Evolutionary conservation across 2,329 filamentous ascomycete species (phyloP), one percentile per base, ranked within the genome.

Genomic region (Passalora sequoiae): DNA sequence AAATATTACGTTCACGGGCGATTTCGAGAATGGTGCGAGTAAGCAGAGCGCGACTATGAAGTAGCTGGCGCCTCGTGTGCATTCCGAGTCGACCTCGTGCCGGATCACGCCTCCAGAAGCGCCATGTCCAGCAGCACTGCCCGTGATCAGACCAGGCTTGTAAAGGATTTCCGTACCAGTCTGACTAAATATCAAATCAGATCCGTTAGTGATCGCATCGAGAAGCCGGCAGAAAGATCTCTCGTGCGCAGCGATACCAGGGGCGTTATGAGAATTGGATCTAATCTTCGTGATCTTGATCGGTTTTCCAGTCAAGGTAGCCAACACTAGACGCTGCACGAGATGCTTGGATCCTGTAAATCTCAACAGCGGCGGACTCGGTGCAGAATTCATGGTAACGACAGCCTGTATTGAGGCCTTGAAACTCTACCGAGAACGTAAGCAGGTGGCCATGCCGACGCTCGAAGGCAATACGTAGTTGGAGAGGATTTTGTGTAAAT

Each of bases 241-340:
- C 69, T 98, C 92, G 71, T 95, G 85, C 37, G 88, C 83, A 41
- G 87, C 84, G 42, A 98, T 84, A 59, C 92, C 92, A 1, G 92
- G 89, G 58, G 85, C 83, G 29, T 87, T 89, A 35, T 85, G 83
- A 30, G 88, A 95, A 12, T 84, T 80, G 53, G 86, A 81, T 60
- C 92, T 87, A 70, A 98, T 97, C 67, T 92, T 85, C 40, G 91
- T 92, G 64, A 98, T 91, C 68, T 91, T 89, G 43, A 97, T 72
- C 2, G 92, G 82, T 27, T 84, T 81, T 56, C 92, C 92, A 50
- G 89, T 95, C 49, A 98, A 80, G 2, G 92, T 97, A 15, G 92
- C 81, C 42, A 98, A 81, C 32, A 94, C 79, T 32, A 98, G 81
- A 40, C 92, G 86, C 57, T 88, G 82, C 25, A 86, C 76, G 49